A percentile compares a stretch with the other conserved stretches of the same genome.
These are phyloP conservation scores for Elongisporangium prolatum DNA, from an alignment of 352 stramenopile genomes.

Conservation along the genomic window DNA sequence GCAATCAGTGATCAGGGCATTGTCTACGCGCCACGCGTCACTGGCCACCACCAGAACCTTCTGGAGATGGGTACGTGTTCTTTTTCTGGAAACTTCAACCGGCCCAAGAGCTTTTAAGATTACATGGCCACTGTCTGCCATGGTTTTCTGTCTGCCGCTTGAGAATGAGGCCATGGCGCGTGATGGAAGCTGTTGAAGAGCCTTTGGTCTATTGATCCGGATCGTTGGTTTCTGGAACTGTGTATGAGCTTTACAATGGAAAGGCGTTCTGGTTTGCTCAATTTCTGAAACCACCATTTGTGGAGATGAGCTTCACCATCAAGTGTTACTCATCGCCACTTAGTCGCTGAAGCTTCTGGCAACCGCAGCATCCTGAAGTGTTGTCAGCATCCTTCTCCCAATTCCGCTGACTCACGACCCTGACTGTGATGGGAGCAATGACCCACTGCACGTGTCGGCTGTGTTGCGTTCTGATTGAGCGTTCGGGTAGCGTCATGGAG, in stretches of 20 bases:
- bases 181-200: neutral
- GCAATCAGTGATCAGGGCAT: conserved; percentile 10
- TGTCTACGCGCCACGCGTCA: conserved; percentile 21
- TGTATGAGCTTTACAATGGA: neutral
- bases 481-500: neutral
- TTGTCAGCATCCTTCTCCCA: neutral
- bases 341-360: neutral
- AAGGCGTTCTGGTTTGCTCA: neutral
- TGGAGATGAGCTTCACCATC: too few relatives aligned
- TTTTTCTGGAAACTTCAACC: neutral
- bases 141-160: neutral
- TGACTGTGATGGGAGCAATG: neutral
- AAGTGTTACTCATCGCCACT: neutral
- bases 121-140: neutral
- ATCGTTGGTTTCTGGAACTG: too few relatives aligned
- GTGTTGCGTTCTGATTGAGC: neutral
- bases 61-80: neutral
- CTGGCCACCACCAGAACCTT: neutral
- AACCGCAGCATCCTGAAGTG: neutral
- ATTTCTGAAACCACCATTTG: too few relatives aligned
- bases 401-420: neutral
- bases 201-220: too few relatives aligned
- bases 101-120: neutral
- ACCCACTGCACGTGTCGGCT: neutral
- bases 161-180: neutral